Conservation (phyloP, 345 rosid genomes). For the Litchi chinensis region DNA sequence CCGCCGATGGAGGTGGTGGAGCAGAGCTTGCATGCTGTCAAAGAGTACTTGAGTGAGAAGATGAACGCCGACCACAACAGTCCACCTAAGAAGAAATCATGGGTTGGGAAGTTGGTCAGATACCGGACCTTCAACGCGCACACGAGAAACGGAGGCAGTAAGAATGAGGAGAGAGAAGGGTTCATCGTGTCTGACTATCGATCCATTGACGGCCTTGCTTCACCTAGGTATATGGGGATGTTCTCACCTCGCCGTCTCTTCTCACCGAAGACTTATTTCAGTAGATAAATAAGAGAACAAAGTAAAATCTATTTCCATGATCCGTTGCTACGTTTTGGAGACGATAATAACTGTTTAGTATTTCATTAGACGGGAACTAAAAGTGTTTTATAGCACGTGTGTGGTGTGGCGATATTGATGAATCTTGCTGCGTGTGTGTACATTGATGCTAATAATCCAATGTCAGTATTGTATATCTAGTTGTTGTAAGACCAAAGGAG, state of each 20-base stretch:
- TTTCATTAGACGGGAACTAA: background rate
- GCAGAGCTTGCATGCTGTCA: constrained; percentile 58
- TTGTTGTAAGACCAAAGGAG: background rate
- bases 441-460: background rate
- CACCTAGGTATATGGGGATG: constrained; percentile 58
- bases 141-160: constrained; percentile 25
- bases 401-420: background rate
- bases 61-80: constrained; percentile 47
- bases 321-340: background rate
- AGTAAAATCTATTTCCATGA: background rate
- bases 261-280: constrained; percentile 53
- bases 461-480: background rate
- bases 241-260: constrained; percentile 76
- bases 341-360: background rate
- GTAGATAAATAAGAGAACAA: constrained; percentile 22
- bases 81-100: constrained; percentile 56
- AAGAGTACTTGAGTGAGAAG: constrained; percentile 65
- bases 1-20: constrained; percentile 75
- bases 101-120: constrained; percentile 71
- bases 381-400: background rate
- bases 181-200: constrained; percentile 50
- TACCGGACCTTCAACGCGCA: constrained; percentile 57
- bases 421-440: background rate
- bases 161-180: constrained; percentile 52
- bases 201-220: constrained; percentile 55